Conservation (phyloP, 2,329 filamentous ascomycete genomes). For the Pseudogymnoascus sp. region DNA sequence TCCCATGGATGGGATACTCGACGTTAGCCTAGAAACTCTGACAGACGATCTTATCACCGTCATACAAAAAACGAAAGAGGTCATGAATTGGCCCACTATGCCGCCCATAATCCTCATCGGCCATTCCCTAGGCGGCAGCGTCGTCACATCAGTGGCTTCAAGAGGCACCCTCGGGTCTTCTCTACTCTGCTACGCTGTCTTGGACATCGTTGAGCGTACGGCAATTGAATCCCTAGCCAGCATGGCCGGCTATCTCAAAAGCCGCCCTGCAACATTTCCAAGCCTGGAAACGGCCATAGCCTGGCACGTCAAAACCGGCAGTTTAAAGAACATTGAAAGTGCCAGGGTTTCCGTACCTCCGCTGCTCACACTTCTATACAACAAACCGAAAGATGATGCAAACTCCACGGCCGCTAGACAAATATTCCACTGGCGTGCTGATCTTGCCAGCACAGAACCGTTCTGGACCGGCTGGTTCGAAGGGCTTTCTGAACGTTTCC, state of each 20-base stretch:
- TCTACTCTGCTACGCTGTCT: constrained; percentile 75
- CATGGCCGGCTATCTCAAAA: constrained; percentile 87
- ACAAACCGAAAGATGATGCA: constrained; percentile 34
- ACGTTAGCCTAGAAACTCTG: constrained; percentile 66
- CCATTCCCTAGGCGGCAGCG: constrained; percentile 86
- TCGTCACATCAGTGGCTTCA: constrained; percentile 75
- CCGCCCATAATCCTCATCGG: constrained; percentile 77
- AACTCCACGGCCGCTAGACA: constrained; percentile 16
- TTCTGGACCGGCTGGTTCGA: constrained; percentile 95
- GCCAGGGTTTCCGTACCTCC: constrained; percentile 81
- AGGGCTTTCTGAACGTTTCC: constrained; percentile 80
- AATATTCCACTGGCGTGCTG: constrained; percentile 76
- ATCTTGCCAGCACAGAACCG: constrained; percentile 71
- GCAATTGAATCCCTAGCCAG: constrained; percentile 89
- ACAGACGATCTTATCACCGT: constrained; percentile 63
- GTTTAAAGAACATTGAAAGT: constrained; percentile 73
- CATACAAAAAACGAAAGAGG: constrained; percentile 54
- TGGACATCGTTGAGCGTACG: constrained; percentile 93
- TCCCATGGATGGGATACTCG: constrained; percentile 36
- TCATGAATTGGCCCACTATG: constrained; percentile 63
- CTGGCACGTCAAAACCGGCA: constrained; percentile 87
- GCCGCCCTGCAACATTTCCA: constrained; percentile 69
- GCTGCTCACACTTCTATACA: constrained; percentile 40
- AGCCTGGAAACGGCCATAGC: constrained; percentile 73
- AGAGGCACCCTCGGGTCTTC: constrained; percentile 54